phyloP scores from a whole-genome alignment of 2,329 filamentous ascomycete species.

The Beauveria sp. region DNA sequence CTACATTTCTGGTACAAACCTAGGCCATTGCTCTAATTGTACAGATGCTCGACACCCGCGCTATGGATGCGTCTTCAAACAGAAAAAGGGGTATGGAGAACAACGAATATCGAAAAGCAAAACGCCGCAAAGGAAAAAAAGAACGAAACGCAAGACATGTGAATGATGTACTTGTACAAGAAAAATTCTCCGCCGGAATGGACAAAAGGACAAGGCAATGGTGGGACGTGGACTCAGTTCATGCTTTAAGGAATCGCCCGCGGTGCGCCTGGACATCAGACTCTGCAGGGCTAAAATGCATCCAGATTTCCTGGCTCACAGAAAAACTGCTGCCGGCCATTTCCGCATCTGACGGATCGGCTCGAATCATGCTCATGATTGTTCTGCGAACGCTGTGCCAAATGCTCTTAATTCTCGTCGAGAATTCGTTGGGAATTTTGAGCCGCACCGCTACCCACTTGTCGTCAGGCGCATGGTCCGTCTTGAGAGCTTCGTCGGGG shows the following conservation, averaged over 20 bases:
- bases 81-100: not conserved
- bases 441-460: conserved; percentile 52
- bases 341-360: not conserved
- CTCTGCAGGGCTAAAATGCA: conserved; percentile 23
- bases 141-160: not conserved
- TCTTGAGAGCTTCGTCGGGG: conserved; percentile 37
- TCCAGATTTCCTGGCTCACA: conserved; percentile 26
- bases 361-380: conserved; percentile 11
- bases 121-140: not conserved
- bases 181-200: no score
- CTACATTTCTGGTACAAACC: no score
- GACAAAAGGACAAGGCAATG: no score
- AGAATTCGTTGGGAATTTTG: conserved; percentile 50
- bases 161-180: not conserved
- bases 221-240: not conserved
- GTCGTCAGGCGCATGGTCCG: conserved; percentile 46
- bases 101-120: not conserved
- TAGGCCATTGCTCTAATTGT: no score
- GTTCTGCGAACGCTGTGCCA: conserved; percentile 29
- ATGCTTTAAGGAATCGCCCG: not conserved
- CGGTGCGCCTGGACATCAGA: conserved; percentile 18
- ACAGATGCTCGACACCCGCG: not conserved
- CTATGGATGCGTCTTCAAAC: not conserved
- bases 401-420: conserved; percentile 38
- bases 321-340: not conserved